Conservation (phyloP, 345 rosid species). For the Abelmoschus esculentus region DNA sequence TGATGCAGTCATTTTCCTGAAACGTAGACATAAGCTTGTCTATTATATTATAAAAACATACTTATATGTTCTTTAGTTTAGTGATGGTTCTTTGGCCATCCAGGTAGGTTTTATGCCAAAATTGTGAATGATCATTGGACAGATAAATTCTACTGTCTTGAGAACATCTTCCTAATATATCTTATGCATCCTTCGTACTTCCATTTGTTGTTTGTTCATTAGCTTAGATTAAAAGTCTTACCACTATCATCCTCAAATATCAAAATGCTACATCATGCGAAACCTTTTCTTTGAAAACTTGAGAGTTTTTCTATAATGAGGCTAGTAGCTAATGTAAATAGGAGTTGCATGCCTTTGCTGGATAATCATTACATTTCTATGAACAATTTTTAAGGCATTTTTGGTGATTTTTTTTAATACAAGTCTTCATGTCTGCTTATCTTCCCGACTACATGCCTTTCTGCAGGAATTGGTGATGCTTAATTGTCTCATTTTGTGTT, state of each 20-base stretch:
- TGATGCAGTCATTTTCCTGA: not conserved
- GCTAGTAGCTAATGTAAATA: not conserved
- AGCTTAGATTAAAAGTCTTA: not conserved
- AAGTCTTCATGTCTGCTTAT: not conserved
- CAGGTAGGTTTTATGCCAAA: not conserved
- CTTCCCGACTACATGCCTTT: not conserved
- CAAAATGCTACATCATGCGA: not conserved
- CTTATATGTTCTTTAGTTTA: not conserved
- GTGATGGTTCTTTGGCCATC: not conserved
- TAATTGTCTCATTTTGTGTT: constrained; percentile 18
- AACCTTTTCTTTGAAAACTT: not conserved
- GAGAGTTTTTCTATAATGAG: not conserved
- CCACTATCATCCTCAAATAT: not conserved
- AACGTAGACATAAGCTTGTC: not conserved
- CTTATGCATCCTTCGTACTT: not conserved
- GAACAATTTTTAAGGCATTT: not conserved
- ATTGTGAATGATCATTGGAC: not conserved
- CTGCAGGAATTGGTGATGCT: constrained; percentile 12
- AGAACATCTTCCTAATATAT: too few species aligned
- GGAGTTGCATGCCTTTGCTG: not conserved
- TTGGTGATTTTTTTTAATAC: constrained; percentile 1
- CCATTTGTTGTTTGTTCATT: not conserved
- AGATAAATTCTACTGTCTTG: not conserved
- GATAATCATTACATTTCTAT: not conserved
- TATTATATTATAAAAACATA: not conserved